Evolutionary conservation across 352 stramenopile species (phyloP).

Genomic region (Phytophthora vignae): DNA sequence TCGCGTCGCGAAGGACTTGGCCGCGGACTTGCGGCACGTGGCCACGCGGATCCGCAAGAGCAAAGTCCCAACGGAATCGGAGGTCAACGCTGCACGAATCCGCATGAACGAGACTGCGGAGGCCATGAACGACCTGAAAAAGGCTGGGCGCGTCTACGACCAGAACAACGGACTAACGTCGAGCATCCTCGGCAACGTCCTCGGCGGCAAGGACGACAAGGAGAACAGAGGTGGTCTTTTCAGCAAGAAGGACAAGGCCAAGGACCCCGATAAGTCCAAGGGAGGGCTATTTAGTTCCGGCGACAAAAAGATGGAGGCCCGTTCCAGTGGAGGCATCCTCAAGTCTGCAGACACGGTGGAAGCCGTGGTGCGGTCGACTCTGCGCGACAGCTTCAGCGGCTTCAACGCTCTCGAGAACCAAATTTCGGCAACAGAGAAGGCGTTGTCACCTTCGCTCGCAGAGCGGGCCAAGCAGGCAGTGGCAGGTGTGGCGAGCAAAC

Average conservation of each 20-base stretch:
- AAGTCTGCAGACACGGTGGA: constrained; percentile 30
- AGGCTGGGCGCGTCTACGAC: constrained; percentile 35
- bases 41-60: constrained; percentile 34
- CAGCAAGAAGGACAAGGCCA: neutral
- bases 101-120: constrained; percentile 36
- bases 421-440: constrained; percentile 29
- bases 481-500: constrained; percentile 21
- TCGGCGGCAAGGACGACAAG: constrained; percentile 15
- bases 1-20: constrained; percentile 32
- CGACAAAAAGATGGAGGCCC: neutral
- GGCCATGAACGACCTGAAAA: constrained; percentile 43
- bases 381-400: constrained; percentile 33
- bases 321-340: neutral
- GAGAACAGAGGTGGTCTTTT: constrained; percentile 8
- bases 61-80: constrained; percentile 29
- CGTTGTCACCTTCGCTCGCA: constrained; percentile 28
- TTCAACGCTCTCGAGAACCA: constrained; percentile 39
- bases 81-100: constrained; percentile 34
- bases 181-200: constrained; percentile 17
- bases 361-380: constrained; percentile 30
- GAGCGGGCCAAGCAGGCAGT: constrained; percentile 33
- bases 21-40: constrained; percentile 28
- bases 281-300: constrained; percentile 7
- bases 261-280: constrained; percentile 4
- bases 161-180: constrained; percentile 31